A percentile compares a stretch with the other conserved stretches of the same genome.
phyloP scores from a whole-genome alignment of 805 yeast genomes.

The Pichia sporocuriosa region DNA sequence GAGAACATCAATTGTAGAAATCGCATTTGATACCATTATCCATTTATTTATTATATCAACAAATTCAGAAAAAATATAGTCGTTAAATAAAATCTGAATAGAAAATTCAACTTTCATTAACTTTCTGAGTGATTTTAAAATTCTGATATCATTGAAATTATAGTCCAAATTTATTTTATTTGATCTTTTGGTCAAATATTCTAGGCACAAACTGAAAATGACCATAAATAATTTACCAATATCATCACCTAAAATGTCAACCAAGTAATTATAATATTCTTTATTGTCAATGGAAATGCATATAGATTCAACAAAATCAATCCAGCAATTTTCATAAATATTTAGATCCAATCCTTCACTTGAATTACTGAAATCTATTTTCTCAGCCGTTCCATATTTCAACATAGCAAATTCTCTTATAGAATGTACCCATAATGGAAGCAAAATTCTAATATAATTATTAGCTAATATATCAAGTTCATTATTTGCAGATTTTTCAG shows the following conservation, averaged over 20 bases:
- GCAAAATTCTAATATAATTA: constrained; percentile 52
- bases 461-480: constrained; percentile 41
- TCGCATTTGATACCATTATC: constrained; percentile 45
- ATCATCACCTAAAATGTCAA: constrained; percentile 48
- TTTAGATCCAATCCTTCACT: constrained; percentile 40
- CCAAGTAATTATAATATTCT: constrained; percentile 38
- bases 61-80: constrained; percentile 65
- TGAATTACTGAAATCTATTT: constrained; percentile 18
- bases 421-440: constrained; percentile 74
- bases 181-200: constrained; percentile 49
- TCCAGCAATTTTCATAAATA: constrained; percentile 58
- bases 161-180: constrained; percentile 15
- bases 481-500: constrained; percentile 27
- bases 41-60: constrained; percentile 71
- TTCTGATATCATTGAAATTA: constrained; percentile 25
- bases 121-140: constrained; percentile 46
- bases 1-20: constrained; percentile 31
- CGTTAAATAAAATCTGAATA: constrained; percentile 54
- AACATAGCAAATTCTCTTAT: constrained; percentile 68
- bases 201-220: constrained; percentile 77
- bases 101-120: constrained; percentile 53
- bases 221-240: constrained; percentile 66
- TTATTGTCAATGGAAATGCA: constrained; percentile 48
- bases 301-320: constrained; percentile 69
- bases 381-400: constrained; percentile 37